phyloP scores from a whole-genome alignment of 768 basidiomycete species.

The Serpula lacrymans region DNA sequence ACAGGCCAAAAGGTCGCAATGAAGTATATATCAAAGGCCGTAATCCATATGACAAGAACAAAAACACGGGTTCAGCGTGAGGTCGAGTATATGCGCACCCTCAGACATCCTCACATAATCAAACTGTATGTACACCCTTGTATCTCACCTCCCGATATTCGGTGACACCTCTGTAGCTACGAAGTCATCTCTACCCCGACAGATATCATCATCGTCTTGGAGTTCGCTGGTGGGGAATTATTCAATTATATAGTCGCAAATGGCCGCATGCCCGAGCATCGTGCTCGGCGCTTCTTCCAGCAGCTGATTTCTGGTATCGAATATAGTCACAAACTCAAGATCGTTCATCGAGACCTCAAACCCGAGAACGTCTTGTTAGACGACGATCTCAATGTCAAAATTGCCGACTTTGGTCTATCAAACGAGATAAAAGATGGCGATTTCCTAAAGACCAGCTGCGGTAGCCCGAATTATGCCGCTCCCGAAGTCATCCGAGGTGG shows the following conservation, averaged over 20 bases:
- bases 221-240: slow-evolving; percentile 93
- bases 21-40: slow-evolving; percentile 95
- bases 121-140: slow-evolving; percentile 66
- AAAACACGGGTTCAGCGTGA: slow-evolving; percentile 91
- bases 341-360: slow-evolving; percentile 97
- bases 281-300: slow-evolving; percentile 94
- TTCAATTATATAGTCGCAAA: slow-evolving; percentile 98
- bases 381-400: slow-evolving; percentile 88
- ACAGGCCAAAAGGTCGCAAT: slow-evolving; percentile 96
- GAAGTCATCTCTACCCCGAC: slow-evolving; percentile 90
- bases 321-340: slow-evolving; percentile 93
- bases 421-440: slow-evolving; percentile 97
- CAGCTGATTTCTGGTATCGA: slow-evolving; percentile 98
- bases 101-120: slow-evolving; percentile 96
- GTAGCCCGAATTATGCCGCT: slow-evolving; percentile 97
- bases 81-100: slow-evolving; percentile 93
- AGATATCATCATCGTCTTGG: slow-evolving; percentile 97
- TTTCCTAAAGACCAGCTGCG: slow-evolving; percentile 96
- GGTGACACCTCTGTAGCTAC: slow-evolving; percentile 44
- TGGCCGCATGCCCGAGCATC: slow-evolving; percentile 84
- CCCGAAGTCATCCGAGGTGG: slow-evolving; percentile 97
- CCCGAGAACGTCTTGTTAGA: slow-evolving; percentile 93
- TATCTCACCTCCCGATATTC: slow-evolving; percentile 8
- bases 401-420: slow-evolving; percentile 97
- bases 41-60: slow-evolving; percentile 88